Evolutionary conservation across 768 basidiomycete genomes (phyloP).

Genomic region (button mushroom (Agaricus bisporus)): DNA sequence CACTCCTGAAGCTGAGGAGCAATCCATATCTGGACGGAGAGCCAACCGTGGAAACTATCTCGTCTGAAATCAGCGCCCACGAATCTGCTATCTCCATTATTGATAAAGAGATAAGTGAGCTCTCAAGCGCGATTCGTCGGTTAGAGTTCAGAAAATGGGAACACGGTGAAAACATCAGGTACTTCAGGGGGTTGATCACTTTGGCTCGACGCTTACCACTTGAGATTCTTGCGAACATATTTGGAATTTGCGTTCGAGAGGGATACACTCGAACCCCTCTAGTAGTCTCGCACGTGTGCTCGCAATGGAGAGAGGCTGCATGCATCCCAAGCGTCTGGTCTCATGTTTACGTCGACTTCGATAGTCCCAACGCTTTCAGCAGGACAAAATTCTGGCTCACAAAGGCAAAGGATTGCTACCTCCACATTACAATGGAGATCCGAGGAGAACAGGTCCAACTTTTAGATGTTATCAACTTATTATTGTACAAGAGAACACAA

Average conservation of each 20-base stretch:
- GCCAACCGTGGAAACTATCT: conserved; percentile 15
- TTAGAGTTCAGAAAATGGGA: conserved; percentile 36
- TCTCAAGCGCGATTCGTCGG: conserved; percentile 32
- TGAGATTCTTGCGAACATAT: conserved; percentile 49
- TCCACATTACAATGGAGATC: conserved; percentile 40
- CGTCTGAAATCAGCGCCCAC: conserved; percentile 25
- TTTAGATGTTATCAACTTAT: conserved; percentile 30
- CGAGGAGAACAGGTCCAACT: conserved; percentile 23
- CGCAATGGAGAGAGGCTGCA: conserved; percentile 51
- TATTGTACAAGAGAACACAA: conserved; percentile 31
- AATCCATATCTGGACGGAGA: conserved; percentile 1
- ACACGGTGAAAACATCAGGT: conserved; percentile 36
- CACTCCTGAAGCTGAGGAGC: neutral
- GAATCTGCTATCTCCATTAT: conserved; percentile 34
- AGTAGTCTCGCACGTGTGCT: conserved; percentile 52
- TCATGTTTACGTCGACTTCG: conserved; percentile 43
- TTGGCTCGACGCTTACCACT: conserved; percentile 50
- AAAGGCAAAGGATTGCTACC: conserved; percentile 34
- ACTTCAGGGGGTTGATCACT: conserved; percentile 41
- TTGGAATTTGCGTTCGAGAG: conserved; percentile 42
- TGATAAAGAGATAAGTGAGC: conserved; percentile 36
- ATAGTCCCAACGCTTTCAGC: conserved; percentile 32
- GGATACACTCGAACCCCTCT: conserved; percentile 53
- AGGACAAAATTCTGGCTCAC: conserved; percentile 47
- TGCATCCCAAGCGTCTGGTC: conserved; percentile 52